Percentiles rank a stretch among this genome's conserved stretches.
These are phyloP conservation scores for Solanum stenotomum DNA, from an alignment of 257 asterid species.

Conservation along the genomic window DNA sequence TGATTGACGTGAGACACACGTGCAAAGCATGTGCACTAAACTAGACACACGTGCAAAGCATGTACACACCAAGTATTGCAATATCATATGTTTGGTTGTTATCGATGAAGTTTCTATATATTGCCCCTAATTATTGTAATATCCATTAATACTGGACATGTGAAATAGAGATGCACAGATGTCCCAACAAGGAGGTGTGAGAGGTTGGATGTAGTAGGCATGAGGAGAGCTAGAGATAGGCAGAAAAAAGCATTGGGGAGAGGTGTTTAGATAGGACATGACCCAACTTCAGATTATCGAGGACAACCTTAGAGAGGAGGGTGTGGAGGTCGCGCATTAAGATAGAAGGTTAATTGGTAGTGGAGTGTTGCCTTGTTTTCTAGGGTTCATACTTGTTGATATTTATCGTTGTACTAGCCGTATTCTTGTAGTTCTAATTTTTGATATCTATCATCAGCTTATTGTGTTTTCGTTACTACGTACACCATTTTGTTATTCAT, in stretches of 20 bases:
- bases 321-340: not conserved
- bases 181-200: not conserved
- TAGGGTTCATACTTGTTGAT: too few species aligned
- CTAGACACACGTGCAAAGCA: not conserved
- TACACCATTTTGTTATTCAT: not conserved
- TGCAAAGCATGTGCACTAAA: not conserved
- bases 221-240: not conserved
- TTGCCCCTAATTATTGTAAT: not conserved
- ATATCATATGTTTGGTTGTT: not conserved
- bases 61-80: not conserved
- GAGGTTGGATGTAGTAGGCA: not conserved
- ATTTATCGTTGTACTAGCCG: accelerated
- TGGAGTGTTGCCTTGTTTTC: too few species aligned
- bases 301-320: not conserved
- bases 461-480: not conserved
- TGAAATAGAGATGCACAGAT: not conserved
- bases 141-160: not conserved
- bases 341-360: too few species aligned
- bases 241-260: too few species aligned
- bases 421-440: too few species aligned
- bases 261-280: not conserved
- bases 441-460: too few species aligned
- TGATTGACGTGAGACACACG: not conserved
- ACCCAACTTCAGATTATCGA: not conserved
- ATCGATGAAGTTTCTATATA: not conserved